Conservation (phyloP, 768 basidiomycete genomes). For the Rhodotorula babjevae region DNA sequence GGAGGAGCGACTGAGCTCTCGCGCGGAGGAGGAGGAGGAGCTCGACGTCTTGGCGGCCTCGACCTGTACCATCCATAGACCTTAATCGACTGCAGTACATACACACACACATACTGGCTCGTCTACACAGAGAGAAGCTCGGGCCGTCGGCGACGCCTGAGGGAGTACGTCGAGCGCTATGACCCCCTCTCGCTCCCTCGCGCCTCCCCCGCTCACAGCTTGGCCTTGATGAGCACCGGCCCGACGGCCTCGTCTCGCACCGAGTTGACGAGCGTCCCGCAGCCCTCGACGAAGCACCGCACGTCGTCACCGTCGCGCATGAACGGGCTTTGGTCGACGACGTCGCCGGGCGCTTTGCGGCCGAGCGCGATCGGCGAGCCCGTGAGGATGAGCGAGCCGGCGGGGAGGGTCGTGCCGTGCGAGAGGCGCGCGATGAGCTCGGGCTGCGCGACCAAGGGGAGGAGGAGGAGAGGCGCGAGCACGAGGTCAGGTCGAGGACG, state of each 20-base stretch:
- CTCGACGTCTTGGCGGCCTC: too few species aligned
- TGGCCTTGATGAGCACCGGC: background rate
- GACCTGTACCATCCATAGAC: too few species aligned
- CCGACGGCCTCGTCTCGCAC: background rate
- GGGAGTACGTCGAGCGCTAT: too few species aligned
- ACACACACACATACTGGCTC: too few species aligned
- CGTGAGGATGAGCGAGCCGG: constrained; percentile 47
- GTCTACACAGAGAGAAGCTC: too few species aligned
- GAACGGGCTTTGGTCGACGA: constrained; percentile 13
- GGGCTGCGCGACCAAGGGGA: constrained; percentile 23
- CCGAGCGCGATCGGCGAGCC: constrained; percentile 41
- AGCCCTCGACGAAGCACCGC: constrained; percentile 25
- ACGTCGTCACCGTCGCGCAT: constrained; percentile 24
- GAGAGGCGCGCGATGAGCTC: constrained; percentile 44
- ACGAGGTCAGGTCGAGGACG: too few species aligned
- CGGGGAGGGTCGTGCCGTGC: constrained; percentile 46
- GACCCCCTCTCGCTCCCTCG: too few species aligned
- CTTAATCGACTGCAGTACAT: too few species aligned
- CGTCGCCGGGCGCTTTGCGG: constrained; percentile 8
- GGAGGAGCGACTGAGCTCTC: too few species aligned
- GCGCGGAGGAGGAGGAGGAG: too few species aligned
- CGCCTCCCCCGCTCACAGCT: background rate
- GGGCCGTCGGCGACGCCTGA: too few species aligned
- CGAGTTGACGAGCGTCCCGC: constrained; percentile 31
- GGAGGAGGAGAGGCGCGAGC: constrained; percentile 34